Percentiles rank a stretch among this genome's conserved stretches.
Conservation (phyloP, 768 basidiomycete genomes). For the Agaricus blazei region DNA sequence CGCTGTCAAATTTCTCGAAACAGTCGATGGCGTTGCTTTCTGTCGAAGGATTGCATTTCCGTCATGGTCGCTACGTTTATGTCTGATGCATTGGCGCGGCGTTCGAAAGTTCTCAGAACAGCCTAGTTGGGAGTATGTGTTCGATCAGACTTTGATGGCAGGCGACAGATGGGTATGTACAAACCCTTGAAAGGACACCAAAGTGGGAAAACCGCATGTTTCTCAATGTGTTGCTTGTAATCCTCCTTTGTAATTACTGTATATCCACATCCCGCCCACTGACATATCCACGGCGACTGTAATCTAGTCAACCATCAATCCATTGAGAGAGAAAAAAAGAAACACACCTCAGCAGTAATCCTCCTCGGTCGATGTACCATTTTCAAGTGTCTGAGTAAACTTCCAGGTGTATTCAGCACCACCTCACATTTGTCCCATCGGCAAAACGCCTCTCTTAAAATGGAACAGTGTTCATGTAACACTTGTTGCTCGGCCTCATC, state of each 20-base stretch:
- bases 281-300: constrained; percentile 40
- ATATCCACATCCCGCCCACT: constrained; percentile 55
- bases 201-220: constrained; percentile 41
- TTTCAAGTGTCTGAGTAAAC: constrained; percentile 45
- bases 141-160: constrained; percentile 9
- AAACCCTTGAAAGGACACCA: constrained; percentile 51
- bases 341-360: constrained; percentile 14
- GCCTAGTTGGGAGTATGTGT: constrained; percentile 27
- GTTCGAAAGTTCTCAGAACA: constrained; percentile 47
- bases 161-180: constrained; percentile 2
- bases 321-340: background rate
- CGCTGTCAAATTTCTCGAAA: background rate
- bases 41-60: constrained; percentile 24
- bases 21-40: constrained; percentile 36
- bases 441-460: constrained; percentile 38
- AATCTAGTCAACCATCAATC: constrained; percentile 8
- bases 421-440: constrained; percentile 55
- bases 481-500: constrained; percentile 41
- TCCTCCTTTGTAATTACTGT: constrained; percentile 26
- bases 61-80: constrained; percentile 22
- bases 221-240: constrained; percentile 45
- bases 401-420: constrained; percentile 47
- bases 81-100: constrained; percentile 43
- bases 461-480: constrained; percentile 12
- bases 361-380: constrained; percentile 25